Evolutionary conservation across 805 yeast genomes (phyloP).

Genomic region (Yarrowia hollandica): DNA sequence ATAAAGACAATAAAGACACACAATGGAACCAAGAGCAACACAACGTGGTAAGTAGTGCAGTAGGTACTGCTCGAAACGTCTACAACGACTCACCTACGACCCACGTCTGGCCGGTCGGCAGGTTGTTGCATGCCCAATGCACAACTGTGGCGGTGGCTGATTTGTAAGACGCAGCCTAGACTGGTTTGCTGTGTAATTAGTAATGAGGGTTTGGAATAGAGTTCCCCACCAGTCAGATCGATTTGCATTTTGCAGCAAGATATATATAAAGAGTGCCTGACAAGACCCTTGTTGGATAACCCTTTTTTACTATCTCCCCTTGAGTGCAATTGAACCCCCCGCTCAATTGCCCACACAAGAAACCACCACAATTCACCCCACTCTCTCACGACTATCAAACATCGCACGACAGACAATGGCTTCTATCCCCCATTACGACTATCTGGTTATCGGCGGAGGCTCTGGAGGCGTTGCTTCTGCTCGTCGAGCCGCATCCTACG

Average conservation of each 20-base stretch:
- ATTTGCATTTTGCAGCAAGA: no score
- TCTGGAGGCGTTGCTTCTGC: constrained; percentile 99
- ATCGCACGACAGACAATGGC: constrained; percentile 42
- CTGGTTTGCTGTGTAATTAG: constrained; percentile 14
- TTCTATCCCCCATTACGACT: constrained; percentile 72
- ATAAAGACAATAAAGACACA: no score
- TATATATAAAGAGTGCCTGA: no score
- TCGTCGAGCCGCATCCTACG: constrained; percentile 88
- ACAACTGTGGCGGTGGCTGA: constrained; percentile 18
- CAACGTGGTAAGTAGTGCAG: no score
- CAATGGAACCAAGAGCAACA: no score
- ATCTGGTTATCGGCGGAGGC: constrained; percentile 97
- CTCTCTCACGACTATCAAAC: constrained; percentile 10
- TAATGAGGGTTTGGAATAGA: neutral
- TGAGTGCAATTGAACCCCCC: neutral
- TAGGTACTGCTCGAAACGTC: no score
- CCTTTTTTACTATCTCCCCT: neutral
- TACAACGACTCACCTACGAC: no score
- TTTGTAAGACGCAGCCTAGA: constrained; percentile 7
- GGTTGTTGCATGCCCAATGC: no score
- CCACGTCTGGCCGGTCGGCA: no score
- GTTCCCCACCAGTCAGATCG: no score
- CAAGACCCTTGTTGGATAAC: neutral
- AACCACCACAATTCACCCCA: neutral
- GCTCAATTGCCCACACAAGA: constrained; percentile 4